phyloP scores from a whole-genome alignment of 768 basidiomycete species.

The Glaciozyma martinii region DNA sequence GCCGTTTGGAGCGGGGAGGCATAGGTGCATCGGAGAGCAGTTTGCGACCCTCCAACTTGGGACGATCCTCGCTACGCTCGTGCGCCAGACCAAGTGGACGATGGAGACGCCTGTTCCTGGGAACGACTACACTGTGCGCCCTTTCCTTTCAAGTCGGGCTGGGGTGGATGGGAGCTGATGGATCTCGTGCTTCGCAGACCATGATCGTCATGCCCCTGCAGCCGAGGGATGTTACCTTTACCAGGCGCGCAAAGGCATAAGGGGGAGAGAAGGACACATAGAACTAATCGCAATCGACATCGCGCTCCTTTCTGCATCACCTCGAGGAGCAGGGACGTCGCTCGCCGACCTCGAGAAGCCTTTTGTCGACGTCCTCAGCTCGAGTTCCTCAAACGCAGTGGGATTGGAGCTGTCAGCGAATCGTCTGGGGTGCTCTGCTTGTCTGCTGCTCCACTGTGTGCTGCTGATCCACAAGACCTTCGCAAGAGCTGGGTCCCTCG shows the following conservation, averaged over 20 bases:
- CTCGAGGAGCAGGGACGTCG: too few relatives aligned
- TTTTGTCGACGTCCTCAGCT: too few relatives aligned
- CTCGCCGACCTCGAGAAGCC: too few relatives aligned
- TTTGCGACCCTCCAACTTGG: slow-evolving; percentile 94
- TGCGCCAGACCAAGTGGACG: slow-evolving; percentile 65
- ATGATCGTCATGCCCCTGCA: slow-evolving; percentile 82
- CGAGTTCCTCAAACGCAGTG: too few relatives aligned
- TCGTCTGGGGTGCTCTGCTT: too few relatives aligned
- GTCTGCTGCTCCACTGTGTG: too few relatives aligned
- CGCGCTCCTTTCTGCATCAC: too few relatives aligned
- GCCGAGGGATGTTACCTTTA: slow-evolving; percentile 35
- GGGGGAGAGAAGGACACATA: too few relatives aligned
- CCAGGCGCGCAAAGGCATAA: slow-evolving; percentile 10
- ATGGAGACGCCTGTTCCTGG: slow-evolving; percentile 61
- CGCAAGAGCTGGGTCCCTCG: too few relatives aligned
- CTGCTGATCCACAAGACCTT: too few relatives aligned
- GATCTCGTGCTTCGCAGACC: slow-evolving; percentile 51
- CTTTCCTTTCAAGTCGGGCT: neutral
- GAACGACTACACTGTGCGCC: slow-evolving; percentile 63
- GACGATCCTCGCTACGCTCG: slow-evolving; percentile 64
- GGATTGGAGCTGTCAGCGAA: too few relatives aligned
- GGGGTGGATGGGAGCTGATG: neutral
- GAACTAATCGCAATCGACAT: too few relatives aligned
- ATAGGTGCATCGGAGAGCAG: slow-evolving; percentile 52
- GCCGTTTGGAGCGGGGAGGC: slow-evolving; percentile 82